Evolutionary conservation across 306 rosid genomes (phyloP).

Genomic region (Alnus rubra): DNA sequence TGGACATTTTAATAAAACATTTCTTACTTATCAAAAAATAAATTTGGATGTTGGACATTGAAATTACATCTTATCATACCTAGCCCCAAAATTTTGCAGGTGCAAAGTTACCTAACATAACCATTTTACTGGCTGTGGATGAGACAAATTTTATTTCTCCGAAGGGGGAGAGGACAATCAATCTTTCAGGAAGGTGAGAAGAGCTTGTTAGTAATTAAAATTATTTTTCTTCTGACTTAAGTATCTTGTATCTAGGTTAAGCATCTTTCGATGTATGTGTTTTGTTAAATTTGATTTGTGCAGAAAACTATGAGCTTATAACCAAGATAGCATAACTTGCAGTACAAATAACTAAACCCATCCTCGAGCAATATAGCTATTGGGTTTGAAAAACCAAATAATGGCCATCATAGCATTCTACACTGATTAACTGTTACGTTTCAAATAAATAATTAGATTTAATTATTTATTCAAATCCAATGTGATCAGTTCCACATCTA

Average conservation of each 20-base stretch:
- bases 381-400: background rate
- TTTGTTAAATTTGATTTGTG: background rate
- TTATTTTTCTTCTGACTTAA: constrained; percentile 16
- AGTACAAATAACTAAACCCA: background rate
- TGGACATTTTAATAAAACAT: background rate
- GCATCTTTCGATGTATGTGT: background rate
- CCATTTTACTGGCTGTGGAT: constrained; percentile 64
- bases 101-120: constrained; percentile 60
- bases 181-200: constrained; percentile 85
- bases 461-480: background rate
- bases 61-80: background rate
- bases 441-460: background rate
- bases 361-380: background rate
- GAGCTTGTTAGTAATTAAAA: constrained; percentile 8
- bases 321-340: background rate
- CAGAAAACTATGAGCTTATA: background rate
- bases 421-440: background rate
- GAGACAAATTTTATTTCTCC: constrained; percentile 42
- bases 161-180: constrained; percentile 57
- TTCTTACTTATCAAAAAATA: too few relatives aligned
- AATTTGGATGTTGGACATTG: background rate
- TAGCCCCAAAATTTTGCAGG: constrained; percentile 47
- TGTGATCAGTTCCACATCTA: background rate
- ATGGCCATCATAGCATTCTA: background rate
- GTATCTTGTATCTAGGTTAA: background rate